Evolutionary conservation across 805 yeast species (phyloP), one percentile per base, ranked within the genome.

Genomic region (Blastobotrys parvus): DNA sequence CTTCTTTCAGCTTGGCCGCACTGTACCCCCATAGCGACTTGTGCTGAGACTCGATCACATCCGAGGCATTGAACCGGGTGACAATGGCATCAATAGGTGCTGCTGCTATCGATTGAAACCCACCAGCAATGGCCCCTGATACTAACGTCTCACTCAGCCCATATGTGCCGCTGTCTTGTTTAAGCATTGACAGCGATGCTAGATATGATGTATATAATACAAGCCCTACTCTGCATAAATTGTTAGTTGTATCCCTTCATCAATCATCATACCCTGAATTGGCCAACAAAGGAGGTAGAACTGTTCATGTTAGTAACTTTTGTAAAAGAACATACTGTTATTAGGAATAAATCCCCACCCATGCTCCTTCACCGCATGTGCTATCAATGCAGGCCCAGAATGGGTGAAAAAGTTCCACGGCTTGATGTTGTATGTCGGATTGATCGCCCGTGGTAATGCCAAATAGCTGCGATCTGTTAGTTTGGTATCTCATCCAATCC

Each of bases 71-170:
- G 50, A 89, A 84, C 51, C 97, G 70, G 1, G 94, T 77, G 56
- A 82, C 83, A 2, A 90, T 77, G 5, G 97, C 95, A 62, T 90
- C 97, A 3, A 90, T 70, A 0, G 97, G 97, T 1, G 96, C 90
- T 1, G 95, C 95, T 0, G 86, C 89, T 15, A 86, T 64, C n/a
- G 94, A 82, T 54, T 92, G 95, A 19, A 79, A 77, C 0, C 81
- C 77, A 1, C 97, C 97, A 0, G 96, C 96, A 0, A 85, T 50
- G 44, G 80, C 77, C 0, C 97, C 97, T 0, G 96, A 86, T 38
- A 77, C 61, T 62, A 85, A 76, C n/a, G 69, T 51, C 38, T 61
- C 63, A 29, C 36, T 22, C 41, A 58, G 56, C 0, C 87, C 78
- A 52, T 84, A 87, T 41, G 40, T 38, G 35, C 46, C 46, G 44